Evolutionary conservation across 768 basidiomycete species (phyloP), one percentile per base, ranked within the genome.

Genomic region (Xanthoconium purpureum): DNA sequence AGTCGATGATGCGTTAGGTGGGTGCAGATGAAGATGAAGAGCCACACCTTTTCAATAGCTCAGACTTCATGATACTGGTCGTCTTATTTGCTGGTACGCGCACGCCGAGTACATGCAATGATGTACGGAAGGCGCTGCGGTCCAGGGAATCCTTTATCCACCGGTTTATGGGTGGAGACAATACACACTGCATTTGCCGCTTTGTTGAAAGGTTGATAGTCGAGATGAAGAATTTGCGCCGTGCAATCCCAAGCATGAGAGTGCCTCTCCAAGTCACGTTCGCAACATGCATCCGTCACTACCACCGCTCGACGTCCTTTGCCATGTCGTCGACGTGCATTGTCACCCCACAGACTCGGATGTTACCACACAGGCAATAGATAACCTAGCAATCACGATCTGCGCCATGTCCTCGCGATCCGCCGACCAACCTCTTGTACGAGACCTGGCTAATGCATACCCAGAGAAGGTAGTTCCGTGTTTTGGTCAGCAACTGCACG

Each of bases 321-420:
- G 71, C 20, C 91, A 91, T 63, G 75, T 98, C 54, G 79, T 86
- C 52, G 95, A 97, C 67, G 90, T 87, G 0, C 95, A 98, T 62
- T 95, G 91, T 71, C 95, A 98, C 73, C 94, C 95, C 4, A 94
- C 91, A 5, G 94, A 96, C 70, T 81, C 87, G 11, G 71, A 69
- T 1, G 78, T 85, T 38, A 63, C 74, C 9, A 50, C 71, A 5
- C 71, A 75, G 24, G 77, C 79, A 6, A 84, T 90, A 73, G 74
- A 82, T 28, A 63, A 72, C 12, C 80, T 89, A 5, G 69, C 74
- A 4, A 84, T 92, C 49, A 85, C 81, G 0, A 77, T 97, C 39
- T 91, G 89, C 58, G 87, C 90, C n/a, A 94, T 95, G 92, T 83
- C 89, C 17, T 83, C 84, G 0, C 76, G 76, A 59, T 66, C 72